phyloP scores from a whole-genome alignment of 768 basidiomycete species.

The Kwoniella heveanensis region DNA sequence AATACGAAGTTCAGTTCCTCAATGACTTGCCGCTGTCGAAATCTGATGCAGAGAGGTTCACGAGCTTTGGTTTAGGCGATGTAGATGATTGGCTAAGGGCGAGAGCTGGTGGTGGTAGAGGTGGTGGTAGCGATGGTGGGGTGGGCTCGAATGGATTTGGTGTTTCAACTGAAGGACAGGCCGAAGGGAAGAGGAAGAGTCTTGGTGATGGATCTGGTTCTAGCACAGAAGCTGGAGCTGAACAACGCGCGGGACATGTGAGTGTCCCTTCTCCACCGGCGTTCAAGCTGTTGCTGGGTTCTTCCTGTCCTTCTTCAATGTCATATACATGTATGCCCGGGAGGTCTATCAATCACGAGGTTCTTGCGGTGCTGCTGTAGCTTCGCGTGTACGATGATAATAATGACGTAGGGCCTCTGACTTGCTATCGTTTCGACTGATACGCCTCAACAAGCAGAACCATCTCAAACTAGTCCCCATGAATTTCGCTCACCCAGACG shows the following conservation, averaged over 20 bases:
- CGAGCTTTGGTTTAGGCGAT: slow-evolving; percentile 18
- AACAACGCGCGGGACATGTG: not conserved
- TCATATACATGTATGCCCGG: too few relatives aligned
- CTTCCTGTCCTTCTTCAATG: too few relatives aligned
- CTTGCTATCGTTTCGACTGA: too few relatives aligned
- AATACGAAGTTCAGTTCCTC: slow-evolving; percentile 51
- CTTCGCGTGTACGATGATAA: too few relatives aligned
- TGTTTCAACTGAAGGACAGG: not conserved
- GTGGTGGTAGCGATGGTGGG: slow-evolving; percentile 8
- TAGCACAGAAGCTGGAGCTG: not conserved
- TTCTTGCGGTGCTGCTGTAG: too few relatives aligned
- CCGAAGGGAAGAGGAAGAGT: not conserved
- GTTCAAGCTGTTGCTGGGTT: too few relatives aligned
- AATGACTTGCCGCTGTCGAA: slow-evolving; percentile 46
- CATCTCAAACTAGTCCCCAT: slow-evolving; percentile 38
- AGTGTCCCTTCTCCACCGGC: slow-evolving; percentile 5
- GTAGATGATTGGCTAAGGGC: slow-evolving; percentile 30
- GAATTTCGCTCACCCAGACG: slow-evolving; percentile 28
- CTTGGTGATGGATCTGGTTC: not conserved
- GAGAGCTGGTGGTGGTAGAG: not conserved
- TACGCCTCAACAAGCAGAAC: too few relatives aligned
- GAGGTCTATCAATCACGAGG: too few relatives aligned
- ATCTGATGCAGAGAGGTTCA: slow-evolving; percentile 39
- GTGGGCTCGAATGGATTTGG: slow-evolving; percentile 6
- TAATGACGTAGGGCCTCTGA: too few relatives aligned